Evolutionary conservation across 768 basidiomycete genomes (phyloP), one percentile per base, ranked within the genome.

Genomic region (Suillus hirtellus): DNA sequence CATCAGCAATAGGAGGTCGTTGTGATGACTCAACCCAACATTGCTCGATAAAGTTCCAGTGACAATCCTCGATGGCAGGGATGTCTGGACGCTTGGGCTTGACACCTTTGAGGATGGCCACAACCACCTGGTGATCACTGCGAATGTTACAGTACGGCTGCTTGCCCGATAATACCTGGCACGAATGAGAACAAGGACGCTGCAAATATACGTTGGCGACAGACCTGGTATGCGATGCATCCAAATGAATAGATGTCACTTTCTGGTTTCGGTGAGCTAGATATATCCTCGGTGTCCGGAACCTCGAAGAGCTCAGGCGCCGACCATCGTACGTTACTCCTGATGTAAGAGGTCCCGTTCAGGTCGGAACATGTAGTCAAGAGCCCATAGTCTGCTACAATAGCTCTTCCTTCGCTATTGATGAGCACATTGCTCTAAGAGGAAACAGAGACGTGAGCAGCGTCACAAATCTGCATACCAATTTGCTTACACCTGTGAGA

Each of bases 31-130:
- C 54, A 15, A 19, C 34, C 80, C 80, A 82, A 61, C 80, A 81
- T 31, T 66, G 65, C 66, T 77, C 69, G 38, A 81, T 80, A 19
- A 82, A 70, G 1, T 72, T 66, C 80, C 80, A 81, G 61, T 80
- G 79, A 10, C 64, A 64, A 79, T 76, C 19, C 73, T 72, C 14
- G 79, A 76, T 59, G 77, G 78, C 4, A 74, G 72, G n/a, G 66
- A 50, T 10, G 74, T 74, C 0, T 79, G 80, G 59, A 19, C 61
- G 59, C 12, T 24, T 31, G 17, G 61, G 56, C 27, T 21, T 60
- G 15, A 19, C 4, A 19, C 61, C 61, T 4, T 35, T 62, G 5
- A 56, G 21, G 31, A 62, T 59, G 10, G 53, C 53, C 17, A 63
- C 79, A 7, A 62, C 53, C 5, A 62, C 61, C 50, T 54, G 37